Base-by-base conservation (phyloP, 2,329 filamentous ascomycete species). In the Hypoxylon sp. region DNA sequence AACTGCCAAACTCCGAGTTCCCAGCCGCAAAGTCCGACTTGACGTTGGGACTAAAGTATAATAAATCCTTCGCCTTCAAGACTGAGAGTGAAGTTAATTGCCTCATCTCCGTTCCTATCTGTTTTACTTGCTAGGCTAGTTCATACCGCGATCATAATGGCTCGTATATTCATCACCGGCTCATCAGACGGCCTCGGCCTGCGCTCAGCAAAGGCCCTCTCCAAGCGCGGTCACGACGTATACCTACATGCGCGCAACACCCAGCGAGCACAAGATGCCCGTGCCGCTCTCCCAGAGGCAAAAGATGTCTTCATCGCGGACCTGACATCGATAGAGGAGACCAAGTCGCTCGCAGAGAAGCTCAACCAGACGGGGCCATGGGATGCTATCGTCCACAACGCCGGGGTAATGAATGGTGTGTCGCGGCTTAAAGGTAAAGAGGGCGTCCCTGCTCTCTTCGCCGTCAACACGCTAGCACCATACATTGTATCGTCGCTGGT, bases 361-460 rank as follows among this genome's bases (percentile, higher is more conserved):
- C 82, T 85, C 57, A 86, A 87, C 74, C 76, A 58, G 34, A 45
- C 61, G 11, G 65, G 65, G 0, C 78, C 80, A 0, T 89, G 86
- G 72, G 87, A 89, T 72, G 80, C 81, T 23, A 79, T 89, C 13
- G 80, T 89, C 17, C 87, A 89, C 79, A 89, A 89, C 66, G 87
- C 87, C 0, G 87, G 86, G 2, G 69, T 87, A 23, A 84, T 82
- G 60, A 76, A 75, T 30, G 82, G 82, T 14, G 69, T 79, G 75
- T 67, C 71, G 25, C 48, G 57, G 11, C 56, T 72, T 21, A 45
- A 80, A 76, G 65, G 77, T 73, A 57, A 82, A 30, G 74, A 75
- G n/a, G 75, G 75, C 2, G 67, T 87, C 21, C 82, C 85, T 0
- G 79, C 80, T 1, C 79, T 87, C 0, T 85, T 87, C 51, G 81